Conservation (phyloP, 805 yeast genomes). For the Zygoascus bituminiphila region DNA sequence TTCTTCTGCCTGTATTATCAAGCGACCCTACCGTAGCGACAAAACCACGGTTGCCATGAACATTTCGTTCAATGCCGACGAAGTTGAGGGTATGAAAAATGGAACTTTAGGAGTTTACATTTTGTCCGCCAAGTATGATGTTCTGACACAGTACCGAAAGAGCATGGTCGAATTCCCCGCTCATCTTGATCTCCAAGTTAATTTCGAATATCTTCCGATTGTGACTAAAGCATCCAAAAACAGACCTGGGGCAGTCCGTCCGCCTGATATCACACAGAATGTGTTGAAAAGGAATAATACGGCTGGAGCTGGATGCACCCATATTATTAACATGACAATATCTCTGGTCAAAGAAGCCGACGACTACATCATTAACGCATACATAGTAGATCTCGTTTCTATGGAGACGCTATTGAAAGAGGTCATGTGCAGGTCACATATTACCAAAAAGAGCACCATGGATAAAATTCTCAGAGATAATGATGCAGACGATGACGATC, state of each 20-base stretch:
- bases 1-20: slow-evolving; percentile 16
- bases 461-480: slow-evolving; percentile 37
- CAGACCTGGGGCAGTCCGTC: slow-evolving; percentile 68
- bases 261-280: slow-evolving; percentile 64
- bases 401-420: slow-evolving; percentile 36
- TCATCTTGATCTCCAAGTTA: slow-evolving; percentile 60
- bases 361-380: slow-evolving; percentile 39
- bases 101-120: slow-evolving; percentile 38
- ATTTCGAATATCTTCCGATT: slow-evolving; percentile 41
- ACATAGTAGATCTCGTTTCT: slow-evolving; percentile 45
- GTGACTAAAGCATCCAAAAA: slow-evolving; percentile 70
- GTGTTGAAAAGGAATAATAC: slow-evolving; percentile 18
- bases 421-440: slow-evolving; percentile 42
- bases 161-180: slow-evolving; percentile 53
- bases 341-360: neutral
- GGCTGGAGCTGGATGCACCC: neutral
- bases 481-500: slow-evolving; percentile 56
- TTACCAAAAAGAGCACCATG: slow-evolving; percentile 44
- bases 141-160: slow-evolving; percentile 12
- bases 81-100: slow-evolving; percentile 31
- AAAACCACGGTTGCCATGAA: slow-evolving; percentile 6
- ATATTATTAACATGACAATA: neutral
- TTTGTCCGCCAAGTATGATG: slow-evolving; percentile 36
- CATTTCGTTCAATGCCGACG: slow-evolving; percentile 40
- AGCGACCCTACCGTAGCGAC: slow-evolving; percentile 8